Conservation (phyloP, 495 filamentous ascomycete genomes). For the Tuber melanosporum region DNA sequence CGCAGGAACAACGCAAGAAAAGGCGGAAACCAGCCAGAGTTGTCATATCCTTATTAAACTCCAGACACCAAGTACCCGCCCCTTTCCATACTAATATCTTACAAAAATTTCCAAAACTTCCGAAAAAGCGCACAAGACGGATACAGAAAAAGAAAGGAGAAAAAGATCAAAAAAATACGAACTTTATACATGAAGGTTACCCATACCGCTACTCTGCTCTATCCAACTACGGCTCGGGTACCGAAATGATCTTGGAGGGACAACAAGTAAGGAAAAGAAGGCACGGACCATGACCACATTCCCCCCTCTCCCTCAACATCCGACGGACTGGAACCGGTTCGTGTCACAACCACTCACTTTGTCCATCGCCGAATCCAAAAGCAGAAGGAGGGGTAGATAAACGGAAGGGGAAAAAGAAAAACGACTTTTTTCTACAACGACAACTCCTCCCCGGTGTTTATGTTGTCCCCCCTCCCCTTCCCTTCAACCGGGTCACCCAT, state of each 20-base stretch:
- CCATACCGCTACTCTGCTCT: neutral
- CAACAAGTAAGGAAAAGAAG: neutral
- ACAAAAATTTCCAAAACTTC: neutral
- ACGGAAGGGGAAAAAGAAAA: neutral
- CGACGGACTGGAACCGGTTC: neutral
- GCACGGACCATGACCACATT: neutral
- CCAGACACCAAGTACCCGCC: slow-evolving; percentile 1
- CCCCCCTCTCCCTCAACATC: neutral
- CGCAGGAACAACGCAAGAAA: neutral
- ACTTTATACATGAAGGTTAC: neutral
- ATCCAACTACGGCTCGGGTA: neutral
- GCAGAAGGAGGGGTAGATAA: neutral
- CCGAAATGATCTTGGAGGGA: neutral
- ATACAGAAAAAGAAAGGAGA: neutral
- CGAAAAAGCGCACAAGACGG: neutral
- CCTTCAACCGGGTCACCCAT: neutral
- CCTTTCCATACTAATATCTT: neutral
- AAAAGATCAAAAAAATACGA: neutral
- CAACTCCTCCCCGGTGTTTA: neutral
- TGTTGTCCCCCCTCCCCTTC: neutral
- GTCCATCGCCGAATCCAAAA: neutral
- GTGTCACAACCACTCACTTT: neutral
- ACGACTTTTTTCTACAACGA: neutral
- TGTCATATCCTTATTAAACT: neutral
- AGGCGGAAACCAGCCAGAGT: neutral